Conservation (phyloP, 495 filamentous ascomycete genomes). For the Bombardia bombarda region DNA sequence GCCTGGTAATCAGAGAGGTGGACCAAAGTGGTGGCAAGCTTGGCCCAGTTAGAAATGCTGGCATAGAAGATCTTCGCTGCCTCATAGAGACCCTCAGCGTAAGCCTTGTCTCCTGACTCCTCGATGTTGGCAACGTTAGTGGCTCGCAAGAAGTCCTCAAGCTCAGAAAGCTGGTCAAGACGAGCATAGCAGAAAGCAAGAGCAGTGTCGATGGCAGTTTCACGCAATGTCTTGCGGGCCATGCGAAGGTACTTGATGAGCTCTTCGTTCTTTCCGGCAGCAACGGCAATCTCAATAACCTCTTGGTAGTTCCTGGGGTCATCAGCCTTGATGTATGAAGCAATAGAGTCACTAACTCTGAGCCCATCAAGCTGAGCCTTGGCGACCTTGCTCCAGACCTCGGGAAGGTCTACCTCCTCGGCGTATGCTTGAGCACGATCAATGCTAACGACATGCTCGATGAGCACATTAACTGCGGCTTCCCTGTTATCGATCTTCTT, state of each 20-base stretch:
- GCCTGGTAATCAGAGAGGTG: constrained; percentile 96
- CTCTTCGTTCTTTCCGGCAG: constrained; percentile 96
- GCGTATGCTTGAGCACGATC: constrained; percentile 95
- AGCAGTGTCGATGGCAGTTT: constrained; percentile 87
- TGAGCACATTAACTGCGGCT: constrained; percentile 82
- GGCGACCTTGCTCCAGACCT: constrained; percentile 98
- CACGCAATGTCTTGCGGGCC: constrained; percentile 92
- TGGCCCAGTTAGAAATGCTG: constrained; percentile 99
- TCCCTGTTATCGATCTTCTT: constrained; percentile 92
- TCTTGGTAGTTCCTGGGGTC: constrained; percentile 91
- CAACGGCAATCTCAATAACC: constrained; percentile 92
- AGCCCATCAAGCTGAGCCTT: constrained; percentile 98
- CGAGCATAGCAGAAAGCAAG: constrained; percentile 91
- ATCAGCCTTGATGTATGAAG: constrained; percentile 91
- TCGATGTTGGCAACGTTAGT: constrained; percentile 95
- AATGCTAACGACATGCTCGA: constrained; percentile 97
- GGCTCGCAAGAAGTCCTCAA: constrained; percentile 91
- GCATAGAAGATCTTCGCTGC: constrained; percentile 98
- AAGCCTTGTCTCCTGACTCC: constrained; percentile 95
- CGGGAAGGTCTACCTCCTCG: constrained; percentile 87
- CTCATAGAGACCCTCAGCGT: constrained; percentile 87
- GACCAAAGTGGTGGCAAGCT: constrained; percentile 93
- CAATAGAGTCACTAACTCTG: constrained; percentile 85
- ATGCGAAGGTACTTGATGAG: constrained; percentile 95
- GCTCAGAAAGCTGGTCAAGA: constrained; percentile 80